Evolutionary conservation across 2,329 filamentous ascomycete genomes (phyloP).

Genomic region (Colletotrichum cereale): DNA sequence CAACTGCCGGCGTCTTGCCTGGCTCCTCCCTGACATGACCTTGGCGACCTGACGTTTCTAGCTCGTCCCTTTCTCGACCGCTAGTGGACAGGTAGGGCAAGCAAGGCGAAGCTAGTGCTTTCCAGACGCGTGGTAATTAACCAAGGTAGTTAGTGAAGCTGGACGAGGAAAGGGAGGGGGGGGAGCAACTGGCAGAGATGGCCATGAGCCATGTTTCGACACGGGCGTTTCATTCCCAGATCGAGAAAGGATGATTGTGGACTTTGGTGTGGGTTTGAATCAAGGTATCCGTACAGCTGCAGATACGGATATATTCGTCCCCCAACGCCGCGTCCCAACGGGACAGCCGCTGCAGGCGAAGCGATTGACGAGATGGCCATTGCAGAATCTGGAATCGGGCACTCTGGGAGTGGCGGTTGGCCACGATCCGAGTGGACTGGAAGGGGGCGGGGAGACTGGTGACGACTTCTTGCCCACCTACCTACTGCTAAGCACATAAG

Average conservation of each 20-base stretch:
- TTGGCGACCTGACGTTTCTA: constrained; percentile 1
- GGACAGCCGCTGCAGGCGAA: constrained; percentile 17
- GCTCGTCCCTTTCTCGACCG: constrained; percentile 8
- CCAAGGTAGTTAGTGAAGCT: constrained; percentile 7
- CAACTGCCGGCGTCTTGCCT: constrained; percentile 32
- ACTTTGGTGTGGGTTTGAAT: constrained; percentile 1
- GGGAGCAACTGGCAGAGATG: constrained; percentile 34
- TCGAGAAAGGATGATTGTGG: constrained; percentile 13
- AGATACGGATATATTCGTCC: neutral
- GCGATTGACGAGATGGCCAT: neutral
- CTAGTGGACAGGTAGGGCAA: neutral
- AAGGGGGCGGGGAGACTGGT: constrained; percentile 16
- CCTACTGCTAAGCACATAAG: no score
- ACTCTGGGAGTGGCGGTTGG: neutral
- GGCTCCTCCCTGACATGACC: constrained; percentile 3
- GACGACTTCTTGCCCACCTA: neutral
- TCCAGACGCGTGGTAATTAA: constrained; percentile 2
- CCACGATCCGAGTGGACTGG: constrained; percentile 21
- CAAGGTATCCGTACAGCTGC: neutral
- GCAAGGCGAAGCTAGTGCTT: constrained; percentile 25
- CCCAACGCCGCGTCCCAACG: neutral
- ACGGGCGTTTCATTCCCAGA: constrained; percentile 36
- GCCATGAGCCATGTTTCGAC: constrained; percentile 22
- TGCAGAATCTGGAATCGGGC: neutral
- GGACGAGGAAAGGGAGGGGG: no score